phyloP scores from a whole-genome alignment of 257 asterid species.

The Eucommia ulmoides region DNA sequence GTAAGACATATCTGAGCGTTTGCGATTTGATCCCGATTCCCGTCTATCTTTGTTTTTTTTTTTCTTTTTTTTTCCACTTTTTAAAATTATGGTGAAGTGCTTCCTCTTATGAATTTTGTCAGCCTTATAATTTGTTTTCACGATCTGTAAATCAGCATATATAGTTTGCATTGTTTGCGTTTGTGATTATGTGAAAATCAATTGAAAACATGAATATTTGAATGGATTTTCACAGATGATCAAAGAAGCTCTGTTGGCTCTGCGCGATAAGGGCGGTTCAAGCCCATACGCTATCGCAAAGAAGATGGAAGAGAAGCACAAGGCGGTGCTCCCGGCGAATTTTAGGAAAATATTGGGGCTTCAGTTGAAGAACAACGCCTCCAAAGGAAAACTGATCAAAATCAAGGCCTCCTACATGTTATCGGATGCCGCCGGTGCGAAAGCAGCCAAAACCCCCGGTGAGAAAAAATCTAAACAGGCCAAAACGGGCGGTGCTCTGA shows the following conservation, averaged over 20 bases:
- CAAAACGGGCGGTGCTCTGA: constrained; percentile 6
- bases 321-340: constrained; percentile 43
- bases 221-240: constrained; percentile 37
- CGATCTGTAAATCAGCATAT: neutral
- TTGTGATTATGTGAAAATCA: neutral
- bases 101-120: neutral
- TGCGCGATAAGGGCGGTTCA: constrained; percentile 56
- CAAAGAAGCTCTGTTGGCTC: constrained; percentile 43
- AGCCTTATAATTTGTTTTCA: too few species aligned
- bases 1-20: constrained; percentile 7
- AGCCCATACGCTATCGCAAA: constrained; percentile 69
- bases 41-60: neutral
- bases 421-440: constrained; percentile 20
- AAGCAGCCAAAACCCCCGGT: constrained; percentile 7
- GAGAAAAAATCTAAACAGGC: constrained; percentile 9
- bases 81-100: neutral
- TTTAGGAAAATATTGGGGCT: constrained; percentile 52
- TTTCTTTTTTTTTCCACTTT: neutral
- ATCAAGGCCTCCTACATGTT: constrained; percentile 65
- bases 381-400: constrained; percentile 49
- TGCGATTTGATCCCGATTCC: too few species aligned
- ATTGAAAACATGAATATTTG: neutral
- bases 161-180: neutral
- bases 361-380: constrained; percentile 51
- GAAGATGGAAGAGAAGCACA: constrained; percentile 60